Evolutionary conservation across 257 asterid species (phyloP), one percentile per base, ranked within the genome.

Genomic region (Nicotiana obtusifolia): DNA sequence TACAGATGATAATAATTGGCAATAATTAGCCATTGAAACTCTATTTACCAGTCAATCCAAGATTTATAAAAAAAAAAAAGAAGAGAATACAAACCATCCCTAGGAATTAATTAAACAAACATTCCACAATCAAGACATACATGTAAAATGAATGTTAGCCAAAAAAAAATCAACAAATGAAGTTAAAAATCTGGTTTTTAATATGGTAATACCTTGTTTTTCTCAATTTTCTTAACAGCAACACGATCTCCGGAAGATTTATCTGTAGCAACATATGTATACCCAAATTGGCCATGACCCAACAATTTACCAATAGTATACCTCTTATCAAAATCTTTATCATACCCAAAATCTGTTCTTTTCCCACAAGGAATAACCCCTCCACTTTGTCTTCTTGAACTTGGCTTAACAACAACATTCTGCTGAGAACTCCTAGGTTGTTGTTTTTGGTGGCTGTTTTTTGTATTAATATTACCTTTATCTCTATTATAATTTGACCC

Each of bases 271-370:
- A 93, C 97, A 87, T 92, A 96, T 5, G 99, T 96, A 82, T 96
- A 94, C 2, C 99, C 99, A 83, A 96, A 96, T 89, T 94, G 99
- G 59, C 99, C 99, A 83, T 96, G 99, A 7, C 99, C 99, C 90
- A 94, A 83, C 89, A 96, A 87, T 87, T 93, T 94, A 67, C 99
- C 99, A 73, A 90, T 89, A 13, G 89, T 92, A 84, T 92, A 96
- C 85, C 88, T 88, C 85, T 68, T 80, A 61, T 90, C 93, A 83
- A 96, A 96, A 90, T 96, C 98, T 89, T 92, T 96, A 75, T 94
- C 96, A 76, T 94, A 96, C 64, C 99, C 99, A 87, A 96, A 96
- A 90, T 96, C 97, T 64, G 99, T 94, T 82, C 97, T 90, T 83
- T 92, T 96, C 7, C 99, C 99, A 78, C 91, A 96, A 2, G 99